Percentiles rank a stretch among this genome's conserved stretches.
Evolutionary conservation across 768 basidiomycete genomes (phyloP).

Genomic region (Hygrocybe coccinea): DNA sequence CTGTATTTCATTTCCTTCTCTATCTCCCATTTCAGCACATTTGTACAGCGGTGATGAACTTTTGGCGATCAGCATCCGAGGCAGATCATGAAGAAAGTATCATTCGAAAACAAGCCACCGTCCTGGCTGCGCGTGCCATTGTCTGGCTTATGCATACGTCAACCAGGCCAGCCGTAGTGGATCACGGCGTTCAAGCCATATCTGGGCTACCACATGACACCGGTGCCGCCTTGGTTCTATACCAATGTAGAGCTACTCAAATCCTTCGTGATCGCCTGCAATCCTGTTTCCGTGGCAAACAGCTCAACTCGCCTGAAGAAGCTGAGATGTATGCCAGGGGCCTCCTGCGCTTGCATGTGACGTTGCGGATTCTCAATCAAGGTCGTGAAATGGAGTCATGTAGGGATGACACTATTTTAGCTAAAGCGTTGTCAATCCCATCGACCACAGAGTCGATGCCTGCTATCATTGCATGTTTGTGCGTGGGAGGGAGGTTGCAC

Average conservation of each 20-base stretch:
- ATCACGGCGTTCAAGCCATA: slow-evolving; percentile 6
- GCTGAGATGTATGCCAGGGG: slow-evolving; percentile 7
- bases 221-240: not conserved
- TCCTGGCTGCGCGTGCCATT: slow-evolving; percentile 3
- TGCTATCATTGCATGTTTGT: slow-evolving; percentile 2
- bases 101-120: not conserved
- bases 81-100: not conserved
- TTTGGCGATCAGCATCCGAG: slow-evolving; percentile 1
- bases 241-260: not conserved
- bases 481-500: slow-evolving; percentile 4
- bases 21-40: not conserved
- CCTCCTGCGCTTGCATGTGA: slow-evolving; percentile 2
- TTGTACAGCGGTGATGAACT: not conserved
- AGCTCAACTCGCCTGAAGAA: not conserved
- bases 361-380: not conserved
- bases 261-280: not conserved
- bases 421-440: not conserved
- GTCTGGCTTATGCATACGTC: slow-evolving; percentile 7
- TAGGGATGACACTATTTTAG: not conserved
- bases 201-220: slow-evolving; percentile 1
- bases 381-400: not conserved
- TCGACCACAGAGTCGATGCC: not conserved
- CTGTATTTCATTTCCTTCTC: not conserved
- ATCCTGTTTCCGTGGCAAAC: slow-evolving; percentile 1
- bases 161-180: slow-evolving; percentile 4